Evolutionary conservation across 2,329 filamentous ascomycete species (phyloP).

Genomic region (Fusarium sterilihyphosum): DNA sequence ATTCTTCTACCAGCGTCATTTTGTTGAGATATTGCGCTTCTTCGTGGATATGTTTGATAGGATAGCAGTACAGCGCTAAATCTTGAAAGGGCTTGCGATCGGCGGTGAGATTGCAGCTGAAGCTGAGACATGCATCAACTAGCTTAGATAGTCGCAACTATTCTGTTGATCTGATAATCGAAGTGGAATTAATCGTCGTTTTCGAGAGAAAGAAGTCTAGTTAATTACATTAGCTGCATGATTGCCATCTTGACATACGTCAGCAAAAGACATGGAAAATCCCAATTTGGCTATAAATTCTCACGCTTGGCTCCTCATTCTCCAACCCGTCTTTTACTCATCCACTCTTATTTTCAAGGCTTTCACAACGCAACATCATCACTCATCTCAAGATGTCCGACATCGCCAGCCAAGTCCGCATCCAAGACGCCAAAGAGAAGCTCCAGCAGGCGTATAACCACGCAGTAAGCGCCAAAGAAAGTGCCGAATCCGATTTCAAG

Average conservation of each 20-base stretch:
- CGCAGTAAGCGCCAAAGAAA: background rate
- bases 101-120: background rate
- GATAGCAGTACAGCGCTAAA: background rate
- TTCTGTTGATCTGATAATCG: background rate
- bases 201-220: background rate
- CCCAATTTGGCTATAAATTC: background rate
- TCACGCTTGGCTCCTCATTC: rapidly evolving
- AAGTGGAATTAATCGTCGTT: background rate
- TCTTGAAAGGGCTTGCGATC: background rate
- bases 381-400: background rate
- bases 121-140: background rate
- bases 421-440: background rate
- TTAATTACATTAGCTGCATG: background rate
- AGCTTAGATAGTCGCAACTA: background rate
- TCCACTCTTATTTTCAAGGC: rapidly evolving
- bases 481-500: background rate
- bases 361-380: rapidly evolving
- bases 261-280: background rate
- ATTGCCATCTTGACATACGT: background rate
- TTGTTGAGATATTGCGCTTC: background rate
- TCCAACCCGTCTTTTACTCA: rapidly evolving
- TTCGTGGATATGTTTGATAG: background rate
- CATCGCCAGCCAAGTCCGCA: background rate
- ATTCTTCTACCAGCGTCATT: background rate
- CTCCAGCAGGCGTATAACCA: rapidly evolving